phyloP scores from a whole-genome alignment of 306 rosid genomes.

The Cercis canadensis region DNA sequence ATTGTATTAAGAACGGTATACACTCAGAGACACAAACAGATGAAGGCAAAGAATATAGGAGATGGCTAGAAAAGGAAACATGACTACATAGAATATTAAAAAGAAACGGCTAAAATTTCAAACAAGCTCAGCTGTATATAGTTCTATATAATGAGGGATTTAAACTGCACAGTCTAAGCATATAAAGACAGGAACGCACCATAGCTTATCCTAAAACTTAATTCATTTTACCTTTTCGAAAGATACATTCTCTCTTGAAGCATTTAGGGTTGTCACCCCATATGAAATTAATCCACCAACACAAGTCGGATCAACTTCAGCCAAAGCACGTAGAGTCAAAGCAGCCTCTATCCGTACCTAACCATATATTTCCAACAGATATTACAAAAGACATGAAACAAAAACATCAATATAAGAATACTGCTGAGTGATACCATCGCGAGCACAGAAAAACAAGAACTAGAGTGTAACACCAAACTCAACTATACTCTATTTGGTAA shows the following conservation, averaged over 20 bases:
- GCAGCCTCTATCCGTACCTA: constrained; percentile 98
- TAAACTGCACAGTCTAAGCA: background rate
- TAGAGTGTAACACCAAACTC: constrained; percentile 17
- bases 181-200: constrained; percentile 15
- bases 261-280: constrained; percentile 86
- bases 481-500: background rate
- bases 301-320: constrained; percentile 98
- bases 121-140: background rate
- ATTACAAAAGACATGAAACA: constrained; percentile 25
- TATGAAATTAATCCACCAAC: constrained; percentile 95
- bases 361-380: constrained; percentile 29
- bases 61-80: background rate
- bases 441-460: background rate
- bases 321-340: constrained; percentile 80
- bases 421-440: constrained; percentile 12
- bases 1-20: too few relatives aligned
- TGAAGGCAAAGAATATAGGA: background rate
- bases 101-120: background rate
- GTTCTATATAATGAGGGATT: background rate
- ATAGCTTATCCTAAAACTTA: constrained; percentile 28
- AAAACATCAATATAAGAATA: constrained; percentile 18
- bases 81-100: background rate
- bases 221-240: constrained; percentile 78
- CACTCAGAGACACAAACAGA: too few relatives aligned
- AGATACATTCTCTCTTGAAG: constrained; percentile 87